phyloP scores from a whole-genome alignment of 108 stramenopile genomes.

The Schizochytrium sp. region DNA sequence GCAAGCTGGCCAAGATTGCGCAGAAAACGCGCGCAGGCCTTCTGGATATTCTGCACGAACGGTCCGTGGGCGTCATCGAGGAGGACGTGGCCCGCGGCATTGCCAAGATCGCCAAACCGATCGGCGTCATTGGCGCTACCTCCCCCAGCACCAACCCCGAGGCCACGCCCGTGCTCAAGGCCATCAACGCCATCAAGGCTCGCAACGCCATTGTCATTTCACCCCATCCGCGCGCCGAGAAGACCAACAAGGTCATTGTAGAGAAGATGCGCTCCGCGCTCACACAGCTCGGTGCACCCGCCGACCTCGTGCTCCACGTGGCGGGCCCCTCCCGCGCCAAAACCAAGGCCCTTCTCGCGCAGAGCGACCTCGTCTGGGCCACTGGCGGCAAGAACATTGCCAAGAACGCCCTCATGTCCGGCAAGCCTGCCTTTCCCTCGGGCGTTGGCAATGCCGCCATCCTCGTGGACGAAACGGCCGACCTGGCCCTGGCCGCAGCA shows the following conservation, averaged over 20 bases:
- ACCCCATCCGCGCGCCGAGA: background rate
- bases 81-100: background rate
- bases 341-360: background rate
- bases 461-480: constrained; percentile 5
- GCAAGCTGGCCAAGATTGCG: background rate
- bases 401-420: background rate
- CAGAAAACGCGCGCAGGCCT: background rate
- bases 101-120: background rate
- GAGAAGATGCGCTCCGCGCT: background rate
- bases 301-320: background rate
- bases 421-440: background rate
- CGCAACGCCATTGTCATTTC: constrained; percentile 13
- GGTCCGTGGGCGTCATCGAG: constrained; percentile 3
- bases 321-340: background rate
- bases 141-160: background rate
- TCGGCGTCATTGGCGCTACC: background rate
- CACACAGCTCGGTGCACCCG: background rate
- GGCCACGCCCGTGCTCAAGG: constrained; percentile 12
- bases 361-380: background rate
- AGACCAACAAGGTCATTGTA: constrained; percentile 6
- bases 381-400: constrained; percentile 14
- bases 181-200: background rate
- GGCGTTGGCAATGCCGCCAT: constrained; percentile 12
- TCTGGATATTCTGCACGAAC: background rate
- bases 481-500: background rate